Evolutionary conservation across 2,329 filamentous ascomycete genomes (phyloP).

Genomic region (Epichloe brachyelytri): DNA sequence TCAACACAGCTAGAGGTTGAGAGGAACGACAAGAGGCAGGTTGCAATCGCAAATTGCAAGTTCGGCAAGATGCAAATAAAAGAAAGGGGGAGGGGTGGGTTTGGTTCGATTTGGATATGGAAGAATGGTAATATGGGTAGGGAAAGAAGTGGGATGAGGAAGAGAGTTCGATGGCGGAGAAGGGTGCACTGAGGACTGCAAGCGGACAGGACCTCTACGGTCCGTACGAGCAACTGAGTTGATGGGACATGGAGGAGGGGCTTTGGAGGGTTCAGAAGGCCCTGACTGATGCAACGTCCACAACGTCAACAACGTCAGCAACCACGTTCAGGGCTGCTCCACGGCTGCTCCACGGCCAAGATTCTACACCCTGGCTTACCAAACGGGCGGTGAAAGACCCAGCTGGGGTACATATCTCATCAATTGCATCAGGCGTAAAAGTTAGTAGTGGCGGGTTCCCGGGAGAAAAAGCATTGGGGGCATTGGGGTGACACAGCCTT

Average conservation of each 20-base stretch:
- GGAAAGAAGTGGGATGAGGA: not conserved
- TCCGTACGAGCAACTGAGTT: no score
- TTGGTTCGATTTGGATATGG: slow-evolving; percentile 1
- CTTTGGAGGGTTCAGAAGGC: no score
- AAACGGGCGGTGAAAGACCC: no score
- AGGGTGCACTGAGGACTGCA: no score
- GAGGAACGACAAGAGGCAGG: not conserved
- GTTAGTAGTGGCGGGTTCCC: not conserved
- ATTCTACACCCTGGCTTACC: no score
- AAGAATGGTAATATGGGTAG: not conserved
- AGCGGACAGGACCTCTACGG: no score
- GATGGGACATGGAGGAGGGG: no score
- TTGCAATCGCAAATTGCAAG: slow-evolving; percentile 5
- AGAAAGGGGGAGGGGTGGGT: not conserved
- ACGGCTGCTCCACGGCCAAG: no score
- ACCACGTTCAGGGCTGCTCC: no score
- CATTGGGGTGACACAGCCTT: slow-evolving; percentile 10
- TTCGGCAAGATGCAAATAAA: not conserved
- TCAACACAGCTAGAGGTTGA: slow-evolving; percentile 4
- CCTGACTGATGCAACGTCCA: no score
- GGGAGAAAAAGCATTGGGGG: slow-evolving; percentile 10
- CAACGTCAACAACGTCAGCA: no score
- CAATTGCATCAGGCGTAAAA: not conserved
- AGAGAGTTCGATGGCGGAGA: slow-evolving; percentile 3
- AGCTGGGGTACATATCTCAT: not conserved